Base-by-base conservation (phyloP, 169 alveolate species). In the Eimeria necatrix region DNA sequence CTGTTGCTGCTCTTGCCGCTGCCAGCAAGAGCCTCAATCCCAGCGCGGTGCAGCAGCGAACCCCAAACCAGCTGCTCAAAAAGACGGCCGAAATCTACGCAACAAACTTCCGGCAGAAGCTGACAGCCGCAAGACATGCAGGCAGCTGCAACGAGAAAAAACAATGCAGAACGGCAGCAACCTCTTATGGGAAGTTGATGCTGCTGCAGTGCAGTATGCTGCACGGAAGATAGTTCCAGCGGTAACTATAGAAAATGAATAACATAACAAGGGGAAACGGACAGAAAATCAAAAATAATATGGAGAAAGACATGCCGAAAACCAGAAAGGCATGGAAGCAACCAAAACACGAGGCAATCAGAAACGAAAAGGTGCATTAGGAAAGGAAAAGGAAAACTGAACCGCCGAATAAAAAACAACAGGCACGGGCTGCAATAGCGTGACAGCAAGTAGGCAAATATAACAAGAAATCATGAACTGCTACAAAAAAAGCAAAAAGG, bases 51-150 rank as follows among this genome's bases (percentile, higher is more conserved):
- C 24, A 84, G 24, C 32, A 84, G 26, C n/a, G 74, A 49, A 22
- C 92, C 92, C 92, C 92, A 84, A 8, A 84, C 92, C 48, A 84
- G 92, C 92, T 84, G 92, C 92, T 84, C 92, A 56, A 84, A 84
- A 26, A 84, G 92, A 9, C 92, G 92, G 0, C 92, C 92, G 22
- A 84, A 84, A 56, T 84, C 92, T 7, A 84, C 59, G 78, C 92
- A 84, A 49, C 74, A 64, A 74, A 64, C 52, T 76, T 84, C 92
- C 26, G 92, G 92, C 26, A 70, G 92, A 74, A 84, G 18, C 32
- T 12, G 78, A 56, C 52, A 84, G 78, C 56, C 56, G 92, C 92
- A 84, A 10, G 26, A 0, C 48, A 64, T 84, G 78, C 92, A 84
- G 78, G 56, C 59, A n/a, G 92, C 92, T 84, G 92, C 20, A 78